Base-by-base conservation (phyloP, 148 eudicot species). In the Gaultheria prostrata region DNA sequence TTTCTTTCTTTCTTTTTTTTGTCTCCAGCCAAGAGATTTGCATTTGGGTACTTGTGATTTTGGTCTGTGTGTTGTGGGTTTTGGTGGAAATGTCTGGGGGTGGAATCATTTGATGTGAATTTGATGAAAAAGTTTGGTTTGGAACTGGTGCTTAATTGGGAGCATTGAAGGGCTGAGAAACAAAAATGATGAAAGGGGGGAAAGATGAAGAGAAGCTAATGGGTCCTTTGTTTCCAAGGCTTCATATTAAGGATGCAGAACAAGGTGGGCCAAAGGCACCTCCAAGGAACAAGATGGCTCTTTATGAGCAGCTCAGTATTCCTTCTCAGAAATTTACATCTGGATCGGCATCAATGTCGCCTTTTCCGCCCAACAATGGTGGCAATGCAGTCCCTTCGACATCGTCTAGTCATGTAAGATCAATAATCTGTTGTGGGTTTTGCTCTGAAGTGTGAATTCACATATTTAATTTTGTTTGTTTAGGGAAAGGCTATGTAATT, bases 241-340 rank as follows among this genome's bases (percentile, higher is more conserved):
- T 94, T 61, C 93, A 89, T 85, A 90, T 93, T 35, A 90, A 87
- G 82, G 93, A 94, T 88, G 87, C 91, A 3, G 92, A 90, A 63
- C 89, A 86, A 89, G 92, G 92, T 69, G 95, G 94, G 39, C 92
- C 98, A 39, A 90, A 86, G 69, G 89, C 94, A 76, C 95, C 98
- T 86, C 98, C 98, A 80, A 91, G 95, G 83, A 94, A 92, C 88
- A 94, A 93, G 83, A 94, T 94, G 98, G 93, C 98, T 83, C 91
- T 92, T 20, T 94, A 89, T 82, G 93, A 92, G 79, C 91, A 88
- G 78, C 87, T 88, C 26, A 86, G 86, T 43, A 53, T 87, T 46
- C 87, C 92, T 83, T 83, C 88, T 83, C 87, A 84, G 76, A 84
- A 85, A 72, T 82, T 82, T 33, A 57, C 76, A 46, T 71, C 86